A percentile compares a stretch with the other conserved stretches of the same genome.
phyloP scores from a whole-genome alignment of 2,329 filamentous ascomycete genomes.

The Colletotrichum sojae region DNA sequence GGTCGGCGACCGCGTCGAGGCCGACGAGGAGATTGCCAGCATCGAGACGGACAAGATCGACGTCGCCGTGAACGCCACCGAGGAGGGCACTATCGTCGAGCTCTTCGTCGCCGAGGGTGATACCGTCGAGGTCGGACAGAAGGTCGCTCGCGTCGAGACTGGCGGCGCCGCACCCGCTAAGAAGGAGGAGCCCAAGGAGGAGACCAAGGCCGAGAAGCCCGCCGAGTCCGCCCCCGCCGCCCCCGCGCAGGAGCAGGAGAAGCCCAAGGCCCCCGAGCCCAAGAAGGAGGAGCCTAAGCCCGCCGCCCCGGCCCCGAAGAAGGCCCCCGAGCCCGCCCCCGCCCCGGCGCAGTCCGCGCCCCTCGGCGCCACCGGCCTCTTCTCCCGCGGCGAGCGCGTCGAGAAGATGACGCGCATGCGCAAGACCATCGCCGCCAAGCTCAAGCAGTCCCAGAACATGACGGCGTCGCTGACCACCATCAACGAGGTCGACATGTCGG shows the following conservation, averaged over 20 bases:
- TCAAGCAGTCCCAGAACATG: slow-evolving; percentile 78
- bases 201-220: slow-evolving; percentile 19
- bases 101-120: slow-evolving; percentile 51
- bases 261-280: slow-evolving; percentile 32
- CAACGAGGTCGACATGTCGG: slow-evolving; percentile 65
- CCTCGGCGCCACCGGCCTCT: slow-evolving; percentile 27
- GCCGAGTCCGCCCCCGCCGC: slow-evolving; percentile 15
- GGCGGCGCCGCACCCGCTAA: slow-evolving; percentile 40
- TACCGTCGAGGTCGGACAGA: slow-evolving; percentile 50
- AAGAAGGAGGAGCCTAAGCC: slow-evolving; percentile 39
- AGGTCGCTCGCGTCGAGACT: slow-evolving; percentile 48
- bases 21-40: slow-evolving; percentile 50
- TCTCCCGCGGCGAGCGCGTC: slow-evolving; percentile 36
- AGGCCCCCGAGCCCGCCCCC: slow-evolving; percentile 20
- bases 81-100: slow-evolving; percentile 47
- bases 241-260: slow-evolving; percentile 33
- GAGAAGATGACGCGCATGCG: slow-evolving; percentile 75
- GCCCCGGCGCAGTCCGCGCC: slow-evolving; percentile 6
- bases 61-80: slow-evolving; percentile 47
- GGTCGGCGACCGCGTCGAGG: slow-evolving; percentile 48
- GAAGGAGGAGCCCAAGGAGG: slow-evolving; percentile 43
- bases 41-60: slow-evolving; percentile 54
- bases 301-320: slow-evolving; percentile 11
- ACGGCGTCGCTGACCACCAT: slow-evolving; percentile 78
- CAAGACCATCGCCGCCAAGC: slow-evolving; percentile 79